Evolutionary conservation across 495 filamentous ascomycete genomes (phyloP), one percentile per base, ranked within the genome.

Genomic region (Jackrogersella minutella): DNA sequence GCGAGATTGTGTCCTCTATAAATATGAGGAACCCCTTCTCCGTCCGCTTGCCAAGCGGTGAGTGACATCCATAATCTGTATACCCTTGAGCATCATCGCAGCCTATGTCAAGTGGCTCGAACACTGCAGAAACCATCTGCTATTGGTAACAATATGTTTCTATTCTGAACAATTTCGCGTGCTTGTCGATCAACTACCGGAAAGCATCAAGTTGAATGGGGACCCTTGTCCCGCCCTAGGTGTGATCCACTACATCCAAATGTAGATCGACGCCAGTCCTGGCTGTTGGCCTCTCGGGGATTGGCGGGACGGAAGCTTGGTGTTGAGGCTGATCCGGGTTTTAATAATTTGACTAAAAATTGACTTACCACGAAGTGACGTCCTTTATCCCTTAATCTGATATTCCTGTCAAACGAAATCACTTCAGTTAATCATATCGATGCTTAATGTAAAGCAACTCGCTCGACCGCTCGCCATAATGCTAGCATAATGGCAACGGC

Each of bases 111-210:
- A 7, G 36, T 16, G 14, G 34, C 17, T 51, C 26, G 36, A 62
- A 34, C 30, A 24, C 41, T 51, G 16, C 26, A 33, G 31, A 52
- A 24, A 13, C 28, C 22, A 16, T 58, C 59, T 31, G 28, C 59
- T 49, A 62, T 46, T 14, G 40, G 14, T 50, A 51, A 16, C 39
- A 41, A 64, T 36, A 58, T 66, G 55, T 56, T 60, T 59, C 60
- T 69, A 57, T 69, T 69, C 60, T 60, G 55, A 60, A 47, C 49
- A 68, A 68, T 68, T 68, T 68, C 53, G 58, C 54, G 22, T 44
- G 30, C 30, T 11, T 69, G 66, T 11, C 36, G 60, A 69, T 69
- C 66, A 28, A 57, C 39, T 64, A 61, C 66, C 30, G 49, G 39
- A 63, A 64, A 21, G 34, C 49, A 44, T 24, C 17, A 47, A 8